phyloP scores from a whole-genome alignment of 2,329 filamentous ascomycete species.

The Colletotrichum eremochloae region DNA sequence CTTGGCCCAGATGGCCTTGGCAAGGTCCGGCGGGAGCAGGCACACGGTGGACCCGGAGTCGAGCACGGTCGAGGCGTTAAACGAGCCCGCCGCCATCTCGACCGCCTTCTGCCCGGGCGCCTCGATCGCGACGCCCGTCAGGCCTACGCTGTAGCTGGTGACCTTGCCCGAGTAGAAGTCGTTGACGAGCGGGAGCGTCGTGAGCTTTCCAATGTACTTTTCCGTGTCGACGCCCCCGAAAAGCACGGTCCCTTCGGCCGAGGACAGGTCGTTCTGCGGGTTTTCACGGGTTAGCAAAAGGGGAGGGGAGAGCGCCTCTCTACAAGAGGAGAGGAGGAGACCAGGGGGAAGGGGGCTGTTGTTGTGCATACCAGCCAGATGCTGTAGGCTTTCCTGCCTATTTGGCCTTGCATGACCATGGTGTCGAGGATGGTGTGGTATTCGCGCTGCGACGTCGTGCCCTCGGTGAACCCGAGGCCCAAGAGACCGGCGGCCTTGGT shows the following conservation, averaged over 20 bases:
- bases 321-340: neutral
- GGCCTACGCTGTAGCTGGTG: constrained; percentile 56
- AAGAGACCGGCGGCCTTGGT: constrained; percentile 68
- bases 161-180: constrained; percentile 54
- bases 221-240: constrained; percentile 81
- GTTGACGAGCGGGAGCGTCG: constrained; percentile 69
- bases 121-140: constrained; percentile 53
- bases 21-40: constrained; percentile 75
- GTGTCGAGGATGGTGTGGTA: constrained; percentile 74
- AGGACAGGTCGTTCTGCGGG: constrained; percentile 54
- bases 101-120: constrained; percentile 46
- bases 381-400: constrained; percentile 75
- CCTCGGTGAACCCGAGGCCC: constrained; percentile 69
- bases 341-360: too few relatives aligned
- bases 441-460: constrained; percentile 57
- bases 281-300: constrained; percentile 47
- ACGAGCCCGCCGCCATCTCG: constrained; percentile 51
- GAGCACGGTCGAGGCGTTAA: constrained; percentile 69
- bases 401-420: constrained; percentile 72
- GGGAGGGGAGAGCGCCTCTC: too few relatives aligned
- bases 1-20: constrained; percentile 66
- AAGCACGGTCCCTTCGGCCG: constrained; percentile 75
- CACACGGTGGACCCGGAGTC: constrained; percentile 78
- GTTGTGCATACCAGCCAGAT: constrained; percentile 66
- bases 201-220: constrained; percentile 72